phyloP scores from a whole-genome alignment of 768 basidiomycete genomes.

The Leccinum ochraceum region DNA sequence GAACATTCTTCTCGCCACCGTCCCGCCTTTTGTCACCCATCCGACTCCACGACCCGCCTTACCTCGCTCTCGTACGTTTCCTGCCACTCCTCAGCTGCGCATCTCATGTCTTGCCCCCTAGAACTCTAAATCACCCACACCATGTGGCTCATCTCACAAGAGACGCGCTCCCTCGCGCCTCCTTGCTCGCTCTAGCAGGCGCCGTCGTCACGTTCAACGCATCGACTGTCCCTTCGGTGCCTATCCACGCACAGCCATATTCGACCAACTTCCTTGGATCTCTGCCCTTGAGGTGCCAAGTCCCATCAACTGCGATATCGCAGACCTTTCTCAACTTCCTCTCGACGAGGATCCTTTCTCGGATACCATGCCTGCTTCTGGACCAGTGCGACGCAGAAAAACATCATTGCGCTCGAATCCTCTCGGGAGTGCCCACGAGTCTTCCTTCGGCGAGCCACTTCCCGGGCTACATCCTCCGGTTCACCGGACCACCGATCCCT shows the following conservation, averaged over 20 bases:
- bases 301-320: constrained; percentile 54
- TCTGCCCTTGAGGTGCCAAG: constrained; percentile 52
- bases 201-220: constrained; percentile 43
- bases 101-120: constrained; percentile 24
- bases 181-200: constrained; percentile 40
- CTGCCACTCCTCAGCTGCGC: not conserved
- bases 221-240: constrained; percentile 42
- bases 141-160: constrained; percentile 40
- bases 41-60: constrained; percentile 33
- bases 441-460: constrained; percentile 15
- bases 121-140: constrained; percentile 40
- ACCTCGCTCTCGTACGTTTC: constrained; percentile 20
- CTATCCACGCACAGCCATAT: constrained; percentile 36
- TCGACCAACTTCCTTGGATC: constrained; percentile 72
- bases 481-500: constrained; percentile 31
- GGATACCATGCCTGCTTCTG: constrained; percentile 34
- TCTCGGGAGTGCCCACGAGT: constrained; percentile 33
- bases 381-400: constrained; percentile 63
- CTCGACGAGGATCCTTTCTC: constrained; percentile 28
- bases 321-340: constrained; percentile 65
- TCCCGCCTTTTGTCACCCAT: constrained; percentile 40
- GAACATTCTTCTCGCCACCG: constrained; percentile 26
- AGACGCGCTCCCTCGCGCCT: constrained; percentile 37
- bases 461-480: constrained; percentile 23
- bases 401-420: constrained; percentile 52